Percentiles rank a stretch among this genome's conserved stretches.
These are phyloP conservation scores for Rhodamnia argentea DNA, from an alignment of 345 rosid species.

Conservation along the genomic window DNA sequence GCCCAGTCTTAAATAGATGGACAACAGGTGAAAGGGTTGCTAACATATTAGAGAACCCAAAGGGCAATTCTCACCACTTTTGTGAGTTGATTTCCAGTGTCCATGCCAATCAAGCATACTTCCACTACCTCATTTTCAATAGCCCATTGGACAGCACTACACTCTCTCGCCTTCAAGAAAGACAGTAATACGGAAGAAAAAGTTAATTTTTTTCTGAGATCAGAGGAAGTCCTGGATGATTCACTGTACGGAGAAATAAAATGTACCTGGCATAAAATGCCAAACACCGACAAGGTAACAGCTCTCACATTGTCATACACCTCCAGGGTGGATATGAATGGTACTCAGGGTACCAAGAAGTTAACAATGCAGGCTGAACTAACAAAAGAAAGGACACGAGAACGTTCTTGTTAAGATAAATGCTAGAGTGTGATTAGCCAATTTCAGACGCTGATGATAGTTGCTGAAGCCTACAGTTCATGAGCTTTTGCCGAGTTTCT, in stretches of 20 bases:
- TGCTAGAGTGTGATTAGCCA: neutral
- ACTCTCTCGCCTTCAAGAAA: neutral
- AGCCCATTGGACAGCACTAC: neutral
- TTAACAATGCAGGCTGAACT: neutral
- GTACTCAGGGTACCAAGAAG: neutral
- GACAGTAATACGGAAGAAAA: neutral
- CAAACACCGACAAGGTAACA: neutral
- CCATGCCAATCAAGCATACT: neutral
- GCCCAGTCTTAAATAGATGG: neutral
- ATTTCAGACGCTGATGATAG: neutral
- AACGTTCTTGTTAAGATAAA: neutral
- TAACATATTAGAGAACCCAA: neutral
- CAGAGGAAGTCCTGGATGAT: neutral
- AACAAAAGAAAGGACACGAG: neutral
- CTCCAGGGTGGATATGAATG: neutral
- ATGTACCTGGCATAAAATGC: neutral
- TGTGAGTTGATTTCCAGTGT: neutral
- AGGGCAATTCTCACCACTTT: neutral
- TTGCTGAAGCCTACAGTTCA: neutral
- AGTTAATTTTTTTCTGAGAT: neutral
- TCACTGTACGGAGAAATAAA: neutral
- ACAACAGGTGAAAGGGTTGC: neutral
- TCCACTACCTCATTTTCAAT: neutral
- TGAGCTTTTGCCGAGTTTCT: neutral
- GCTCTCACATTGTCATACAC: constrained; percentile 1